A percentile compares a stretch with the other conserved stretches of the same genome.
Evolutionary conservation across 1,139 yeast genomes (phyloP).

Genomic region (Meyerozyma smithsonii): DNA sequence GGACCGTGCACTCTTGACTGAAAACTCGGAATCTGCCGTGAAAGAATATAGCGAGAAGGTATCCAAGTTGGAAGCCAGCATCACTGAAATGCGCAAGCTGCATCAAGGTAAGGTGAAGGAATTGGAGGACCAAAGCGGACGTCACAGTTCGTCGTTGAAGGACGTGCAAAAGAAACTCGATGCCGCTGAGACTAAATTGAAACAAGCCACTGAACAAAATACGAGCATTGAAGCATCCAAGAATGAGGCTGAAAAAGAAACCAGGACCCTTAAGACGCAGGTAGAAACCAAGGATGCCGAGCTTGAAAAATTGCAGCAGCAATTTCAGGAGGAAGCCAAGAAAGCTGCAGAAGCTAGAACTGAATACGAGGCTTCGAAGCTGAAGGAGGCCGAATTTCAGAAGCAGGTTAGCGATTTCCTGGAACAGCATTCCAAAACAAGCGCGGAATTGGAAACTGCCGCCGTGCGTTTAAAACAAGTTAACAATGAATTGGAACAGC

Average conservation of each 20-base stretch:
- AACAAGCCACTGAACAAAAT: slow-evolving; percentile 4
- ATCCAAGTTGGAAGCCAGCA: slow-evolving; percentile 18
- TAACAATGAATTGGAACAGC: slow-evolving; percentile 5
- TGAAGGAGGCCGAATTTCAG: slow-evolving; percentile 1
- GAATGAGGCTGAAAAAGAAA: slow-evolving; percentile 1
- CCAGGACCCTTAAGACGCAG: neutral
- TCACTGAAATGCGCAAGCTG: slow-evolving; percentile 7
- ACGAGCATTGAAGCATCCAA: slow-evolving; percentile 4
- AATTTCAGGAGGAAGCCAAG: neutral
- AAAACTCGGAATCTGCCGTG: slow-evolving; percentile 45
- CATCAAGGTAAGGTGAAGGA: slow-evolving; percentile 3
- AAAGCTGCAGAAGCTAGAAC: neutral
- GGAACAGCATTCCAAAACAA: slow-evolving; percentile 6
- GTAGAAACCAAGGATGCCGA: slow-evolving; percentile 15
- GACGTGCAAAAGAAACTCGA: slow-evolving; percentile 4
- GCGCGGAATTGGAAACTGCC: slow-evolving; percentile 8
- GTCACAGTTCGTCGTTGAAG: neutral
- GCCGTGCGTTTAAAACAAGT: no score
- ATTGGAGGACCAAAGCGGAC: slow-evolving; percentile 2
- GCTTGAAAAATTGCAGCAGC: neutral
- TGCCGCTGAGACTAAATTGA: slow-evolving; percentile 5
- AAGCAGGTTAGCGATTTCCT: neutral
- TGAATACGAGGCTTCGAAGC: slow-evolving; percentile 1
- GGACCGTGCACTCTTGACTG: slow-evolving; percentile 43
- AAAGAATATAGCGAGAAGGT: slow-evolving; percentile 47